These are phyloP conservation scores for Pseudogymnoascus sp. DNA, from an alignment of 2,329 filamentous ascomycete species.

Conservation along the genomic window DNA sequence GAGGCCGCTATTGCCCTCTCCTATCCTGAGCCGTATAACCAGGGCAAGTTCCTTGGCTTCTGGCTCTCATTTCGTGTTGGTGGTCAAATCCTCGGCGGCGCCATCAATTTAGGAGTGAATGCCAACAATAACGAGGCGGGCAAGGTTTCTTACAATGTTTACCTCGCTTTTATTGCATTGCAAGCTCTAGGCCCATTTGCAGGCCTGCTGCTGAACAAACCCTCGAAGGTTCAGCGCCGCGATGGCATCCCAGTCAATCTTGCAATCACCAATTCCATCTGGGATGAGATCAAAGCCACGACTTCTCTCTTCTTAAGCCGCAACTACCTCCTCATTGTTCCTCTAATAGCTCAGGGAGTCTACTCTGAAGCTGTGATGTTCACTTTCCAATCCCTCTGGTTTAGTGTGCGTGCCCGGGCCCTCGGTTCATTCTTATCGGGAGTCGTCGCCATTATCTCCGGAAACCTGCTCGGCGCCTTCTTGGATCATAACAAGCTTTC, in stretches of 20 bases:
- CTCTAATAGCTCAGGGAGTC: conserved; percentile 64
- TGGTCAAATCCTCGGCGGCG: conserved; percentile 64
- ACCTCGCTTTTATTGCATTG: conserved; percentile 62
- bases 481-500: conserved; percentile 21
- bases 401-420: conserved; percentile 60
- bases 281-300: conserved; percentile 53
- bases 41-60: conserved; percentile 57
- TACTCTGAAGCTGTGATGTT: conserved; percentile 68
- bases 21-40: conserved; percentile 64
- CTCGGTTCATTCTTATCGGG: conserved; percentile 65
- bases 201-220: conserved; percentile 54
- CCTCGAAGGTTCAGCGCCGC: conserved; percentile 54
- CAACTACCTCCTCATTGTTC: conserved; percentile 56
- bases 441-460: conserved; percentile 56
- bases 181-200: conserved; percentile 60
- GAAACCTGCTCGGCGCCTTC: conserved; percentile 53
- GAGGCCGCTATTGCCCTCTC: conserved; percentile 67
- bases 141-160: conserved; percentile 62
- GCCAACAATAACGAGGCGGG: conserved; percentile 49
- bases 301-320: conserved; percentile 51
- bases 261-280: conserved; percentile 47
- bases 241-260: conserved; percentile 58
- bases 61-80: conserved; percentile 55
- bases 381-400: conserved; percentile 62
- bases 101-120: conserved; percentile 64